Conservation (phyloP, 257 asterid genomes). For the Buddleja alternifolia region DNA sequence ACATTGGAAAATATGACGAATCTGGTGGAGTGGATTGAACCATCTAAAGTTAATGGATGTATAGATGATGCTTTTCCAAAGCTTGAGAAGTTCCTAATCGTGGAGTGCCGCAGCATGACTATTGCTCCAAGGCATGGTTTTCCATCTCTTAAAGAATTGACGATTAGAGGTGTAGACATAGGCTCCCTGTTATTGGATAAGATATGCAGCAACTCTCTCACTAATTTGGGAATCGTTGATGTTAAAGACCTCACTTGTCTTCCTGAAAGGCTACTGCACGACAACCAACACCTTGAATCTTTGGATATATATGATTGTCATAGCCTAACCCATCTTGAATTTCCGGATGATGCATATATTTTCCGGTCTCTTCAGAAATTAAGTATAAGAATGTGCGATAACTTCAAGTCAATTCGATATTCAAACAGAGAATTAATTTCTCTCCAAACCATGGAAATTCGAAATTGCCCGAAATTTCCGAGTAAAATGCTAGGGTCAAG, state of each 20-base stretch:
- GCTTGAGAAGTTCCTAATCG: too few relatives aligned
- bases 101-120: too few relatives aligned
- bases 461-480: too few relatives aligned
- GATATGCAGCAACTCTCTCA: background rate
- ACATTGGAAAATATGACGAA: too few relatives aligned
- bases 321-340: background rate
- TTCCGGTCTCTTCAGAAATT: background rate
- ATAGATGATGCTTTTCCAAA: too few relatives aligned
- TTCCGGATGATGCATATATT: background rate
- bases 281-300: background rate
- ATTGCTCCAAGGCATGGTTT: too few relatives aligned
- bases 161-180: background rate
- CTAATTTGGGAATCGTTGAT: background rate
- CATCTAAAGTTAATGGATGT: too few relatives aligned
- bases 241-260: constrained; percentile 3
- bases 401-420: constrained; percentile 10
- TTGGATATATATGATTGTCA: background rate
- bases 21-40: too few relatives aligned
- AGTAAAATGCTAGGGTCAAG: too few relatives aligned
- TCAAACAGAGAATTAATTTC: too few relatives aligned
- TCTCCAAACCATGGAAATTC: too few relatives aligned
- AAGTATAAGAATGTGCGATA: accelerated
- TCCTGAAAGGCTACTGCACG: background rate
- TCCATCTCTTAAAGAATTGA: background rate
- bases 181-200: background rate